Conservation (phyloP, 495 filamentous ascomycete genomes). For the Penicillium bovifimosum region DNA sequence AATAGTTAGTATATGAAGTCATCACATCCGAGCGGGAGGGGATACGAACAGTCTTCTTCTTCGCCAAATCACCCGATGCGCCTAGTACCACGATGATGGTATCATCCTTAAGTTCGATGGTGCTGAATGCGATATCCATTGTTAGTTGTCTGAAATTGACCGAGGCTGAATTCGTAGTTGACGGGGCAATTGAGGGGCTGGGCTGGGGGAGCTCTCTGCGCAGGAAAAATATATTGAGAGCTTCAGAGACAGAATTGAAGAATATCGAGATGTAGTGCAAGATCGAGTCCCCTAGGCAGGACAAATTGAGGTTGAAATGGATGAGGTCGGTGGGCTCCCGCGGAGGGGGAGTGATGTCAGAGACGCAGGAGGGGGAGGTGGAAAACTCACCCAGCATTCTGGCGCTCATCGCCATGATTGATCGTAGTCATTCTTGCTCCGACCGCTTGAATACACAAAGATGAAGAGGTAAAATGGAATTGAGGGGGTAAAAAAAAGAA, state of each 20-base stretch:
- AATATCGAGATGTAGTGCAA: background rate
- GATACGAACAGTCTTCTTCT: constrained; percentile 92
- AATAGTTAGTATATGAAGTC: constrained; percentile 22
- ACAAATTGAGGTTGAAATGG: constrained; percentile 16
- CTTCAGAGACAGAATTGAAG: background rate
- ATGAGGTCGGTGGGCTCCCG: constrained; percentile 20
- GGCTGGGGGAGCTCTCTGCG: constrained; percentile 10
- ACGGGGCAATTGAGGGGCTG: constrained; percentile 16
- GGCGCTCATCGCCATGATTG: constrained; percentile 54
- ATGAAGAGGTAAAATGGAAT: constrained; percentile 12
- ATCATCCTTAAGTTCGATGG: constrained; percentile 94
- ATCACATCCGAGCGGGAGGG: background rate
- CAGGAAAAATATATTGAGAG: constrained; percentile 1
- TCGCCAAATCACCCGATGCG: constrained; percentile 94
- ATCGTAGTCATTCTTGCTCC: constrained; percentile 54
- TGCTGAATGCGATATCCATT: constrained; percentile 45
- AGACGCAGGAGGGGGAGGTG: constrained; percentile 23
- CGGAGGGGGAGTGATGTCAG: constrained; percentile 46
- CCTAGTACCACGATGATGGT: constrained; percentile 96
- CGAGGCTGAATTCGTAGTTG: constrained; percentile 15
- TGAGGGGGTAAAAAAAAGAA: constrained; percentile 14
- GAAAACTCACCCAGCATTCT: constrained; percentile 62
- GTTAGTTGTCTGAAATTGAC: constrained; percentile 16
- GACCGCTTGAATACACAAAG: constrained; percentile 15
- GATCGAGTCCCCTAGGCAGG: background rate